Evolutionary conservation across 1,284 basidiomycete genomes (phyloP).

Genomic region (Tranzscheliella williamsii): DNA sequence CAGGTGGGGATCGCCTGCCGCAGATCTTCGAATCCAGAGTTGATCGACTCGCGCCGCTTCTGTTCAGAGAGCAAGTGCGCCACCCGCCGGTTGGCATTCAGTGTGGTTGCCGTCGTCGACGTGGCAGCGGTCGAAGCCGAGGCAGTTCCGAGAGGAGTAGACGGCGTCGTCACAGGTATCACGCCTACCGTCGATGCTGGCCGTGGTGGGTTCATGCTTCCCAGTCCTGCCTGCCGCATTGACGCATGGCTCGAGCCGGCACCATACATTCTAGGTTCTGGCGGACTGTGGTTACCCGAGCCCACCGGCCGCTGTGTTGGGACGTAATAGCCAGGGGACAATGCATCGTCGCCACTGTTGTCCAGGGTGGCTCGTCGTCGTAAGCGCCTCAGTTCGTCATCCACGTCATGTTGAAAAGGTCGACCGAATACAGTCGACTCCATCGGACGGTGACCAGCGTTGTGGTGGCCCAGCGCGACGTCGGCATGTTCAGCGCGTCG

Average conservation of each 20-base stretch:
- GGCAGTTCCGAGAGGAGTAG: no score
- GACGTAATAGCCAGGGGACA: conserved; percentile 7
- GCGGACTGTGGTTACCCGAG: conserved; percentile 18
- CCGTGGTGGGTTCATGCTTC: conserved; percentile 19
- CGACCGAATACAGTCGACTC: neutral
- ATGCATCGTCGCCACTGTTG: conserved; percentile 10
- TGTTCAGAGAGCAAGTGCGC: conserved; percentile 39
- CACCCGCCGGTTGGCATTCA: conserved; percentile 33
- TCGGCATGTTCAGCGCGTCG: neutral
- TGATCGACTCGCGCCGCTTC: conserved; percentile 44
- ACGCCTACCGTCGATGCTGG: conserved; percentile 18
- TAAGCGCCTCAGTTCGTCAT: neutral
- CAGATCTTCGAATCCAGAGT: conserved; percentile 42
- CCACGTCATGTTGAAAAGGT: neutral
- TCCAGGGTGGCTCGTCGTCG: conserved; percentile 11
- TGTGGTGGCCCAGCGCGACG: neutral
- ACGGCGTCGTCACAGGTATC: conserved; percentile 1
- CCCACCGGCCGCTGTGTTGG: conserved; percentile 10
- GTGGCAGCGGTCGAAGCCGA: neutral
- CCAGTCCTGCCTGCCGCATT: conserved; percentile 14
- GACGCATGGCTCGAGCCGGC: conserved; percentile 4
- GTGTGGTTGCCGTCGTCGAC: conserved; percentile 4
- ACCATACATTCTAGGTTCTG: conserved; percentile 15
- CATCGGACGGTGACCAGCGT: neutral
- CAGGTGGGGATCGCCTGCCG: conserved; percentile 35